These are phyloP conservation scores for Alternaria ventricosa DNA, from an alignment of 2,329 filamentous ascomycete genomes.

Conservation along the genomic window DNA sequence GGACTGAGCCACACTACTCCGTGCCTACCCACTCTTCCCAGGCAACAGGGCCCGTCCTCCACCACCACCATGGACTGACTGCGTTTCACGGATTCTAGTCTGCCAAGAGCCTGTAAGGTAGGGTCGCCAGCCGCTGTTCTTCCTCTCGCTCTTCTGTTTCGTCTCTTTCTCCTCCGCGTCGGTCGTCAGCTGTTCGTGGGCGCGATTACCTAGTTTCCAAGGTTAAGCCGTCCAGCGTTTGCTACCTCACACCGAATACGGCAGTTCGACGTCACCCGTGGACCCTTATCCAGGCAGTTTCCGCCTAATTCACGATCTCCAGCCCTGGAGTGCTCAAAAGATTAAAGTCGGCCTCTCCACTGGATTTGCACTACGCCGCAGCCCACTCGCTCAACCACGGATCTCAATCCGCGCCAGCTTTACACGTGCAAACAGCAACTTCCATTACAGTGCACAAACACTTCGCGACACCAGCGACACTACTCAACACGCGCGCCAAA, in stretches of 20 bases:
- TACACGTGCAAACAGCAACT: not conserved
- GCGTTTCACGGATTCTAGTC: conserved; percentile 10
- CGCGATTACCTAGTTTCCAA: not conserved
- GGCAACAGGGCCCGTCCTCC: conserved; percentile 23
- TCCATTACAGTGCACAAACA: not conserved
- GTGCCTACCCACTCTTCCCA: conserved; percentile 22
- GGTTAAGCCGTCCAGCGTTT: not conserved
- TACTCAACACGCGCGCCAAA: conserved; percentile 7
- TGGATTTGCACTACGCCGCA: conserved; percentile 2
- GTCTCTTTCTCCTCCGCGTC: conserved; percentile 5
- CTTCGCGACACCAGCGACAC: not conserved
- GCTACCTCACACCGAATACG: conserved; percentile 1
- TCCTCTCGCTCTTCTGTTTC: not conserved
- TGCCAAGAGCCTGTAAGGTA: conserved; percentile 17
- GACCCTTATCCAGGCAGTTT: not conserved
- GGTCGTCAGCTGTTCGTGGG: conserved; percentile 5
- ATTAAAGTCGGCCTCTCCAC: not conserved
- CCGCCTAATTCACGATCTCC: not conserved
- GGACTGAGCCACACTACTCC: not conserved
- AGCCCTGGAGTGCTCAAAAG: not conserved
- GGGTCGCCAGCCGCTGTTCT: not conserved
- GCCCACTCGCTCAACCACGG: conserved; percentile 5
- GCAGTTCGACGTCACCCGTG: conserved; percentile 9
- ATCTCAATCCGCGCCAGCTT: not conserved
- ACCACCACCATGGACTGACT: conserved; percentile 9